Evolutionary conservation across 2,329 filamentous ascomycete species (phyloP), one percentile per base, ranked within the genome.

Genomic region (Colletotrichum sp.): DNA sequence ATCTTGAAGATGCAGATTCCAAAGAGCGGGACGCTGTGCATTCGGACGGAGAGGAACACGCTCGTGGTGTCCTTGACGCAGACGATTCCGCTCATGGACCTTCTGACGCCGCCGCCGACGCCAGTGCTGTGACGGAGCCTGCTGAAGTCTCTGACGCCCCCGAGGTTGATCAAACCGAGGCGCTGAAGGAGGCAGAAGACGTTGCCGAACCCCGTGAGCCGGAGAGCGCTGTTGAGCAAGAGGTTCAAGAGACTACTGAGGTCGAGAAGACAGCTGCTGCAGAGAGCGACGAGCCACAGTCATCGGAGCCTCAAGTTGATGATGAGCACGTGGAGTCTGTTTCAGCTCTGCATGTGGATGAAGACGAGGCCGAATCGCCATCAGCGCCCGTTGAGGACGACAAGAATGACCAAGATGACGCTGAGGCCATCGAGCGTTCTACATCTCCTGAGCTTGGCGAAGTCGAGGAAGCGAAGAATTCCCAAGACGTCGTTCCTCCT

Each of bases 1-100:
- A 76, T 74, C 65, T 55, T 76, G 71, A 66, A 18, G 66, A 69
- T 76, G 71, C 59, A 74, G 34, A 66, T 76, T 39, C 71, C 71
- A 10, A 76, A 74, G 39, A 48, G 43, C 24, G 71, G 65, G 74
- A 74, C 66, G 9, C 71, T 70, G 1, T 48, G 32, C 28, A 74
- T 76, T 34, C 61, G 48, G 39, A 72, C 39, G 64, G 66, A 76
- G 52, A 74, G 74, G 63, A 74, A 61, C 26, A 70, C 66, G 5
- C 64, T 74, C n/a, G 71, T 76, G 10, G 32, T 74, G 6, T 74
- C 71, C 3, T 39, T 76, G 60, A 74, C 71, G n/a, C 71, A 74
- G 60, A 74, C 34, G 18, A 73, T 74, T 52, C 74, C 71, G 48
- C 73, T 75, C n/a, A 6, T 72, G 32, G 43, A 64, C 63, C 69